phyloP scores from a whole-genome alignment of 169 alveolate genomes.

The Plasmodium berghei region DNA sequence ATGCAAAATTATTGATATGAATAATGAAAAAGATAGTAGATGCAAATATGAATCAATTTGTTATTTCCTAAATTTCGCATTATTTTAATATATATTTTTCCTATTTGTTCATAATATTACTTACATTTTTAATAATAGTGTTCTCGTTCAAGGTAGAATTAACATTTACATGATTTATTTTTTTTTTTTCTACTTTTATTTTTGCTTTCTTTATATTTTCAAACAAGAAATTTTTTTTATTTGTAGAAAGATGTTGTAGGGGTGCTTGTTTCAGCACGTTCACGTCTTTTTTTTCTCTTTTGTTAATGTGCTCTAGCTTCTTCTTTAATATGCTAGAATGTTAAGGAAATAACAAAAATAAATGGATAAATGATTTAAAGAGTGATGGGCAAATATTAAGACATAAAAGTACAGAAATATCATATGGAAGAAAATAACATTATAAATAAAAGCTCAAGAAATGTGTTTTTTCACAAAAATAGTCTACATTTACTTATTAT shows the following conservation, averaged over 20 bases:
- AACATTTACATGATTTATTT: slow-evolving; percentile 1
- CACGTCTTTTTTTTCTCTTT: slow-evolving; percentile 24
- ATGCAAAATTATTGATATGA: no score
- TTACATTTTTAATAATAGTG: slow-evolving; percentile 8
- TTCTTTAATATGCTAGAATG: slow-evolving; percentile 37
- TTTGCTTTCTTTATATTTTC: slow-evolving; percentile 59
- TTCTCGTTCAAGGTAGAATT: background rate
- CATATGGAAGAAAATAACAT: no score
- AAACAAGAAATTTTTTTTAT: slow-evolving; percentile 35
- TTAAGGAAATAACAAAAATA: slow-evolving; percentile 1
- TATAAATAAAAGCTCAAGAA: background rate
- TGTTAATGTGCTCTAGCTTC: slow-evolving; percentile 46
- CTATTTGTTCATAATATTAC: background rate
- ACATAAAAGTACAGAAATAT: no score
- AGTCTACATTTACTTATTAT: slow-evolving; percentile 70
- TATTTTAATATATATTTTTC: no score
- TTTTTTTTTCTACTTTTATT: slow-evolving; percentile 47
- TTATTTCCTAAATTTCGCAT: no score
- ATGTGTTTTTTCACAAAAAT: background rate
- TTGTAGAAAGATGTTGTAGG: slow-evolving; percentile 18
- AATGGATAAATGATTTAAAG: background rate
- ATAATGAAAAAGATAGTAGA: no score
- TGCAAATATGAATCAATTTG: no score
- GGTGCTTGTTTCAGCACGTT: slow-evolving; percentile 13
- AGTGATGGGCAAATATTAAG: background rate